Percentiles rank a stretch among this genome's conserved stretches.
These are phyloP conservation scores for Boletus rufocinnamomeus DNA, from an alignment of 768 basidiomycete species.

Conservation along the genomic window DNA sequence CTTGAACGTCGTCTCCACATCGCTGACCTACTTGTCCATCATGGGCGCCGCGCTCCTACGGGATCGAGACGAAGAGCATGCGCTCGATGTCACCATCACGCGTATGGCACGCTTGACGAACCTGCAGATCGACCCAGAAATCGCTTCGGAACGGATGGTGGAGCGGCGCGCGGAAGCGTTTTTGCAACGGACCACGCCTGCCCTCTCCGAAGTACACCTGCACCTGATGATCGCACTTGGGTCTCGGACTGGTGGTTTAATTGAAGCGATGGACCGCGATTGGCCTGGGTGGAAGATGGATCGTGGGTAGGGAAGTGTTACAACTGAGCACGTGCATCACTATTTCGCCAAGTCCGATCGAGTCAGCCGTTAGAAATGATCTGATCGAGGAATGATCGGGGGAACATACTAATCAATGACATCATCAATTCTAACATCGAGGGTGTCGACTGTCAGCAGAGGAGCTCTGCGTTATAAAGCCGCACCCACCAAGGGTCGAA, in stretches of 20 bases:
- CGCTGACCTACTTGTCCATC: constrained; percentile 2
- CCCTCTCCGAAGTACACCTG: neutral
- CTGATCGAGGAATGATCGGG: neutral
- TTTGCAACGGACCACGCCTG: neutral
- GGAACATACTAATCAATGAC: neutral
- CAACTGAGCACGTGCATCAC: neutral
- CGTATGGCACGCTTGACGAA: constrained; percentile 6
- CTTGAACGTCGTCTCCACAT: constrained; percentile 1
- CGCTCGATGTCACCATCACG: constrained; percentile 9
- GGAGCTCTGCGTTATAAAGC: neutral
- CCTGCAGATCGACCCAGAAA: neutral
- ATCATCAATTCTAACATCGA: neutral
- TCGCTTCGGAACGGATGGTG: constrained; percentile 13
- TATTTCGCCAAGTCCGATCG: neutral
- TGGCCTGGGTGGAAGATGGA: constrained; percentile 11
- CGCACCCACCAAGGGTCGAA: neutral
- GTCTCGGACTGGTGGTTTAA: neutral
- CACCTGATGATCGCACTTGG: neutral
- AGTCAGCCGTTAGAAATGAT: neutral
- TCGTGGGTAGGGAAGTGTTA: neutral
- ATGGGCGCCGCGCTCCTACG: neutral
- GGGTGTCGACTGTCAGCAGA: neutral
- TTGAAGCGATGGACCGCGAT: neutral
- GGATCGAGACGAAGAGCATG: constrained; percentile 1
- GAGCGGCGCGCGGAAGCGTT: constrained; percentile 9